Evolutionary conservation across 108 stramenopile species (phyloP).

Genomic region (Epipyxis sp.): DNA sequence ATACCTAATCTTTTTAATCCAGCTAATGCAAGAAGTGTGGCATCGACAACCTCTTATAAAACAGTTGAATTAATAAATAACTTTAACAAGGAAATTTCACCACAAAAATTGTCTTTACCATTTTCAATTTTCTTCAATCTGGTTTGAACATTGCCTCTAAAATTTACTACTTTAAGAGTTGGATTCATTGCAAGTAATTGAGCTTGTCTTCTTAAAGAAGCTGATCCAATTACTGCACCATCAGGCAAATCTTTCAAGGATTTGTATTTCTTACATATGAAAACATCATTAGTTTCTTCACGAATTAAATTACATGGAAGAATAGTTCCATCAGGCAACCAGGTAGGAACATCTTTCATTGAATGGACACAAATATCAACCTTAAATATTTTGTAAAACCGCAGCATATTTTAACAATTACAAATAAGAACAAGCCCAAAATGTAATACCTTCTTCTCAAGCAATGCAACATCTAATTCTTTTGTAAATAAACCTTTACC

Average conservation of each 20-base stretch:
- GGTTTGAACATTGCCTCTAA: conserved; percentile 99
- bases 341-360: conserved; percentile 99
- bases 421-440: not conserved
- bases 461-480: conserved; percentile 94
- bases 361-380: conserved; percentile 99
- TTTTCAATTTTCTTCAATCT: conserved; percentile 96
- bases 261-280: conserved; percentile 75
- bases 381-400: conserved; percentile 42
- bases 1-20: conserved; percentile 97
- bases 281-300: conserved; percentile 95
- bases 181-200: conserved; percentile 90
- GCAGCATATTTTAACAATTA: not conserved
- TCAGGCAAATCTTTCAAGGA: conserved; percentile 81
- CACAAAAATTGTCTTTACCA: conserved; percentile 56
- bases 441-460: conserved; percentile 52
- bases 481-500: conserved; percentile 99
- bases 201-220: conserved; percentile 93
- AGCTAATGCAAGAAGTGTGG: conserved; percentile 95
- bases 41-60: conserved; percentile 55
- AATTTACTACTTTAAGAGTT: conserved; percentile 89
- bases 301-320: conserved; percentile 94
- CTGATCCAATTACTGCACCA: conserved; percentile 89
- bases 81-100: not conserved
- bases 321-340: conserved; percentile 92
- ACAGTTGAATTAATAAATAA: not conserved